Percentiles rank a stretch among this genome's conserved stretches.
Evolutionary conservation across 176 grass and related monocot species (phyloP).

Genomic region (Ampelocalamus luodianensis): DNA sequence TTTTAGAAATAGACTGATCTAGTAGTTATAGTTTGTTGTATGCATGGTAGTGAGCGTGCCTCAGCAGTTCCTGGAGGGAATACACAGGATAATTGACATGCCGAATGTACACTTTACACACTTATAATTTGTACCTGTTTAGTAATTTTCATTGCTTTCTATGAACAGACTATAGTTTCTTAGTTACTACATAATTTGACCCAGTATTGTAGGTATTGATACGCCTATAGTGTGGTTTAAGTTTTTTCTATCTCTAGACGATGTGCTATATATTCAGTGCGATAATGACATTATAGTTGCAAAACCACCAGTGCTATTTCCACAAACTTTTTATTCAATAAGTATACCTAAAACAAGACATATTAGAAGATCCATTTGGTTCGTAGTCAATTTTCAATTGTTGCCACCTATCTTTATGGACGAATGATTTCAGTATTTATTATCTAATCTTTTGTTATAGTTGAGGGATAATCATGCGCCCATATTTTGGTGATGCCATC

Average conservation of each 20-base stretch:
- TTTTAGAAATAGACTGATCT: background rate
- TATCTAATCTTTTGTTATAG: conserved; percentile 20
- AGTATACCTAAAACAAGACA: background rate
- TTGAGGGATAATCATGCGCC: background rate
- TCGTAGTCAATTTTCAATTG: background rate
- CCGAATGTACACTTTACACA: background rate
- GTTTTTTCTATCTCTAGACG: background rate
- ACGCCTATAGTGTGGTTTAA: background rate
- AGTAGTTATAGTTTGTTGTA: background rate
- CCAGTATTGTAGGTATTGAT: background rate
- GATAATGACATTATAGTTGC: background rate
- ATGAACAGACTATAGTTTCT: conserved; percentile 22
- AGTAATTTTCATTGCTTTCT: conserved; percentile 20
- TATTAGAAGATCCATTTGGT: background rate
- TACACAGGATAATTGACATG: background rate
- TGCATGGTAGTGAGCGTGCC: background rate
- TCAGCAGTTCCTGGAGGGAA: background rate
- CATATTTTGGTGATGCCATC: conserved; percentile 10
- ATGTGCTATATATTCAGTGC: background rate
- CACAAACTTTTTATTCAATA: background rate
- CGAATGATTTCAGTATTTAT: conserved; percentile 24
- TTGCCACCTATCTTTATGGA: conserved; percentile 4
- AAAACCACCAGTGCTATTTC: background rate
- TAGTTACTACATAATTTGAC: background rate
- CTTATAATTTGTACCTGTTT: conserved; percentile 1